Evolutionary conservation across 1,284 basidiomycete species (phyloP).

Genomic region (Wallemia mellicola): DNA sequence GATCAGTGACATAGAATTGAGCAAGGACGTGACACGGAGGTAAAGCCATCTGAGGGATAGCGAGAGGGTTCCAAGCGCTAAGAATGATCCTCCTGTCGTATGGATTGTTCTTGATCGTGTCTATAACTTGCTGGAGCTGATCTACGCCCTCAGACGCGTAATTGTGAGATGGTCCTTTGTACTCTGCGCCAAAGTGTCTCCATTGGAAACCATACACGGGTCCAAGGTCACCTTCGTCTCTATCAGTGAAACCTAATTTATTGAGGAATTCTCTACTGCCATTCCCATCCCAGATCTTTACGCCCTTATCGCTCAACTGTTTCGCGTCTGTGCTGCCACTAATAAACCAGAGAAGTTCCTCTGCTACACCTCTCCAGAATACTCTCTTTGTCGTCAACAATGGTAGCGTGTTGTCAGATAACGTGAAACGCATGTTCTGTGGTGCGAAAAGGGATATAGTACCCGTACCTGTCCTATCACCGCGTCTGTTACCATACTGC

Average conservation of each 20-base stretch:
- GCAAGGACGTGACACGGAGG: slow-evolving; percentile 97
- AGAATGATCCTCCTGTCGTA: slow-evolving; percentile 87
- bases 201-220: slow-evolving; percentile 98
- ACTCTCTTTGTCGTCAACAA: slow-evolving; percentile 87
- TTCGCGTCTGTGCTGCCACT: slow-evolving; percentile 55
- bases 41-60: slow-evolving; percentile 79
- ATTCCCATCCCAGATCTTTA: slow-evolving; percentile 96
- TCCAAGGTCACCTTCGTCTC: slow-evolving; percentile 74
- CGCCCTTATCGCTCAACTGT: slow-evolving; percentile 44
- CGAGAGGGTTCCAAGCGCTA: slow-evolving; percentile 89
- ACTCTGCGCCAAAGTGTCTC: slow-evolving; percentile 85
- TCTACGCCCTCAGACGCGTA: slow-evolving; percentile 78
- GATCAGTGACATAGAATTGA: slow-evolving; percentile 75
- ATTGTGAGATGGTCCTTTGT: slow-evolving; percentile 46
- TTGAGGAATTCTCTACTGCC: slow-evolving; percentile 66
- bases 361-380: slow-evolving; percentile 65
- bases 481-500: slow-evolving; percentile 36
- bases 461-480: slow-evolving; percentile 75
- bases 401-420: slow-evolving; percentile 40
- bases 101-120: slow-evolving; percentile 73
- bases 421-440: slow-evolving; percentile 54
- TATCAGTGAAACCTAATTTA: slow-evolving; percentile 43
- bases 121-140: slow-evolving; percentile 60
- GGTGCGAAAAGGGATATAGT: slow-evolving; percentile 73
- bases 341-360: slow-evolving; percentile 90